Evolutionary conservation across 139 green algal species (phyloP).

Genomic region (Marvania coccoides): DNA sequence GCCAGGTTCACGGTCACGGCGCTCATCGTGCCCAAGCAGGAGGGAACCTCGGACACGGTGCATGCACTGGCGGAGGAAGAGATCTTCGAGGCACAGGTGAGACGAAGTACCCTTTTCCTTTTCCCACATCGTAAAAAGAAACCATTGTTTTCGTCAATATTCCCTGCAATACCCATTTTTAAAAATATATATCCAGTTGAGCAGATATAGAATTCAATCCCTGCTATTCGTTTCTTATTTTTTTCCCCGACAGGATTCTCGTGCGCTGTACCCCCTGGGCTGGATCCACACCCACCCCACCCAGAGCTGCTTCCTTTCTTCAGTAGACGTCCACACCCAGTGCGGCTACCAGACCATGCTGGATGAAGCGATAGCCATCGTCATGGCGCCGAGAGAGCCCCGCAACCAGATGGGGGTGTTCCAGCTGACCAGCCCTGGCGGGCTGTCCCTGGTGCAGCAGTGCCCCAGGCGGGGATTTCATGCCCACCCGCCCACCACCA

Average conservation of each 20-base stretch:
- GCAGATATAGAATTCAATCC: neutral
- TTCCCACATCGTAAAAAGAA: no score
- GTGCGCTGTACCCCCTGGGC: slow-evolving; percentile 77
- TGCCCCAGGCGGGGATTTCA: slow-evolving; percentile 88
- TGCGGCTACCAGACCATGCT: slow-evolving; percentile 90
- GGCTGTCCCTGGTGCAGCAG: slow-evolving; percentile 77
- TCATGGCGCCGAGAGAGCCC: slow-evolving; percentile 80
- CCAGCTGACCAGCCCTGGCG: slow-evolving; percentile 77
- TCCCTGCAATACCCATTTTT: no score
- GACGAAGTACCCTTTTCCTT: no score
- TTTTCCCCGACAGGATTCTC: slow-evolving; percentile 34
- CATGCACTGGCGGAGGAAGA: slow-evolving; percentile 70
- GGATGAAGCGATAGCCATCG: slow-evolving; percentile 90
- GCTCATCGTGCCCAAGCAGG: slow-evolving; percentile 90
- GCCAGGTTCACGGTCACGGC: slow-evolving; percentile 74
- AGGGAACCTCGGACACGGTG: slow-evolving; percentile 75
- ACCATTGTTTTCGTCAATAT: no score
- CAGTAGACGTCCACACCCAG: slow-evolving; percentile 91
- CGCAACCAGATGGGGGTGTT: slow-evolving; percentile 78
- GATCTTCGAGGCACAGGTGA: slow-evolving; percentile 77
- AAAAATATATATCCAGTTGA: no score
- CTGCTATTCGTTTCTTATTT: neutral
- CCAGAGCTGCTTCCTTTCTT: slow-evolving; percentile 94
- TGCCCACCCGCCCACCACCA: slow-evolving; percentile 57
- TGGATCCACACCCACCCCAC: slow-evolving; percentile 98